Base-by-base conservation (phyloP, 108 stramenopile species). In the Conticribra weissflogii region DNA sequence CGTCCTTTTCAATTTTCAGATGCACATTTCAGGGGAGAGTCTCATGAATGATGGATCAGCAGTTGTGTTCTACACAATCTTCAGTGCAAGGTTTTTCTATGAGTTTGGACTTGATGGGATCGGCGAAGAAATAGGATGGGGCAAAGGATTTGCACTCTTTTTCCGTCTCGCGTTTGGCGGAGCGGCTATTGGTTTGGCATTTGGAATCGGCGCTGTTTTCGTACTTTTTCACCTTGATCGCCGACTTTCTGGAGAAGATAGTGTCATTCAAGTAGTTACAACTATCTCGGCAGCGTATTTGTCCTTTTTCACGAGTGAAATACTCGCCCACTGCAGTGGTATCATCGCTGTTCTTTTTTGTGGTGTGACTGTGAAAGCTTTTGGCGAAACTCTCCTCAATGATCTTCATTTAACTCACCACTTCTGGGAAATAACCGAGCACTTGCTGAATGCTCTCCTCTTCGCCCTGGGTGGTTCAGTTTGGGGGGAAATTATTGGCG, bases 31-130 rank as follows among this genome's bases (percentile, higher is more conserved):
- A 1, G 93, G 90, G 24, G 93, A 95, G 69, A 64, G 70, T 47
- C 45, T 94, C n/a, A 73, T 94, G 19, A 97, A 98, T 59, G 97
- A 98, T 59, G 97, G 95, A 41, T 70, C 86, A 1, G 96, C 96
- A 14, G 89, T 98, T 54, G 96, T 97, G 18, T 82, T 97, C 44
- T 98, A 90, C 74, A 77, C 69, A 28, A 84, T 97, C 30, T 97
- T 98, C 64, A 54, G 58, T 29, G 57, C 63, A 53, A 59, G 76
- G 3, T 84, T 82, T 62, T 83, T 90, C 5, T 64, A 67, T 29
- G 83, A 87, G 27, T 31, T 81, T 33, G 76, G 65, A 18, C 46
- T 78, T 24, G 58, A 22, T 36, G 73, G 72, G 32, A 18, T 81
- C 66, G 89, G 90, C 25, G 79, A 88, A 62, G 65, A 79, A 47